phyloP scores from a whole-genome alignment of 2,329 filamentous ascomycete species.

The Monascus ruber region DNA sequence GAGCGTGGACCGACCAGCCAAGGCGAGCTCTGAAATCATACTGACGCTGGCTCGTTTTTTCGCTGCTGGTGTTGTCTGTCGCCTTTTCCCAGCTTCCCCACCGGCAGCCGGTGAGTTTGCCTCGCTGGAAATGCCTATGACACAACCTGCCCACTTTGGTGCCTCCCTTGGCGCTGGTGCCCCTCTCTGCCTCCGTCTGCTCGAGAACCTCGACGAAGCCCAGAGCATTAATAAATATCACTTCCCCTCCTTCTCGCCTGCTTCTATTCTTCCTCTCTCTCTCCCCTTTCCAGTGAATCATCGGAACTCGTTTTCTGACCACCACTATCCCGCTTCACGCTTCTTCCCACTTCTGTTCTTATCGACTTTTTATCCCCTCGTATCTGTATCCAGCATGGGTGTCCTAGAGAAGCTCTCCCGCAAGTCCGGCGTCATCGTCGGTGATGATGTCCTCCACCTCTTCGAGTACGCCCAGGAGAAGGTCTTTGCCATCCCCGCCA shows the following conservation, averaged over 20 bases:
- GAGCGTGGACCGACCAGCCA: too few species aligned
- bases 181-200: too few species aligned
- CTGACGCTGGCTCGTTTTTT: conserved; percentile 25
- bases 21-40: conserved; percentile 17
- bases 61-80: conserved; percentile 21
- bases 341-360: too few species aligned
- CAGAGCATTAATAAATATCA: too few species aligned
- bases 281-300: not conserved
- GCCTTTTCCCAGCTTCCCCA: too few species aligned
- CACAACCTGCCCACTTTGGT: too few species aligned
- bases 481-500: conserved; percentile 76
- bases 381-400: conserved; percentile 28
- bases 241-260: conserved; percentile 2
- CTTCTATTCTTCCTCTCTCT: conserved; percentile 8
- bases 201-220: too few species aligned
- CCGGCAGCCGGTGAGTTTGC: too few species aligned
- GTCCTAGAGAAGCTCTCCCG: conserved; percentile 46
- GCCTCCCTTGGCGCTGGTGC: too few species aligned
- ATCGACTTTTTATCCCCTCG: not conserved
- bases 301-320: too few species aligned
- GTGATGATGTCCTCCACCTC: conserved; percentile 57
- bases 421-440: conserved; percentile 56
- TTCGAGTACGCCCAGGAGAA: conserved; percentile 87
- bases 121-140: too few species aligned
- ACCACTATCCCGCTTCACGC: too few species aligned